Evolutionary conservation across 306 rosid genomes (phyloP), one percentile per base, ranked within the genome.

Genomic region (Arachis stenosperma): DNA sequence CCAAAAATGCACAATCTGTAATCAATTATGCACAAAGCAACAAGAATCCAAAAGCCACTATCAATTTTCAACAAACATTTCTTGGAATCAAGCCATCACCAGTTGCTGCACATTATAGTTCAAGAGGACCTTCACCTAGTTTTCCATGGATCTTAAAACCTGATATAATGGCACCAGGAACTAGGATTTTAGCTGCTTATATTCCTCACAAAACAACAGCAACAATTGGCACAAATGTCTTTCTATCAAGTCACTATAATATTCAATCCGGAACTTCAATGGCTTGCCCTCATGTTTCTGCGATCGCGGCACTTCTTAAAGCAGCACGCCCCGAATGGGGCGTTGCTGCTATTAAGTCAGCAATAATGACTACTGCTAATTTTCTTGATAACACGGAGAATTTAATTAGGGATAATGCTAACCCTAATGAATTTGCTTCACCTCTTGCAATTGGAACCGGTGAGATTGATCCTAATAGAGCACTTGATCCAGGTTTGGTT

Each of bases 371-470:
- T 65, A 81, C 81, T 13, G 84, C 84, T 9, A 81, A 42, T 58
- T 37, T 59, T 63, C 10, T 75, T 1, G 81, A 81, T 30, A 81
- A 81, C 50, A 81, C 84, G 0, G 5, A 13, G 6, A 78, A 51
- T 51, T 82, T 85, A 3, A 82, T 87, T 15, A 66, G 44, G 30
- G 85, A 82, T 50, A 71, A 64, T 44, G 80, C 44, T 3, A 11
- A 66, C n/a, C 52, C 29, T 44, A 27, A 43, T 58, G 74, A 47
- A 65, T 36, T 44, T 37, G 88, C 85, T 36, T 85, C 90, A 0
- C 88, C 87, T 36, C 61, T 83, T 2, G 81, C 79, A 6, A 83
- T 88, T 27, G 92, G 90, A 56, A 70, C 86, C 2, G 90, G 88
- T 7, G 75, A 83, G 37, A 75, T 85, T 17, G 84, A 83, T 36